Base-by-base conservation (phyloP, 2,329 filamentous ascomycete species). In the Aspergillus novofumigatus region DNA sequence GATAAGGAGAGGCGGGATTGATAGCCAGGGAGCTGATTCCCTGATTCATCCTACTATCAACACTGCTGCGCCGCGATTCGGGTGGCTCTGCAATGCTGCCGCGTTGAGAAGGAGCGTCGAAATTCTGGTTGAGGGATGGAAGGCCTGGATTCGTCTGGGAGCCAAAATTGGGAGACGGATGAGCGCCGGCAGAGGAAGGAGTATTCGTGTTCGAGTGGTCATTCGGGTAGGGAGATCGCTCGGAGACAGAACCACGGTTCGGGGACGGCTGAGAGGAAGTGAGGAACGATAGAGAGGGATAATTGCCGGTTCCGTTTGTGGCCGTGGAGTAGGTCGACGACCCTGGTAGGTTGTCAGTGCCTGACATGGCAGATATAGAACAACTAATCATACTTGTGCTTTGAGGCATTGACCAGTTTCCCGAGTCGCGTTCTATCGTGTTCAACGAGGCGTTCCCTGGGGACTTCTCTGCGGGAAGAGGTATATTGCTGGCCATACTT, bases 111-210 rank as follows among this genome's bases (percentile, higher is more conserved):
- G 74, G 69, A 5, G 78, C 77, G 51, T 86, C 83, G 49, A 81
- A 78, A 59, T 82, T 83, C 63, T 85, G 83, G 53, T 84, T 85
- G 60, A 86, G 80, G 0, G 83, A 83, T 2, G 84, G 83, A 9
- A 86, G 71, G 44, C 77, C 72, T 62, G 75, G 75, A 60, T 66
- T 75, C 32, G 68, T 75, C 61, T 70, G 77, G 62, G 67, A 67
- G 35, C 67, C 62, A 55, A 75, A 76, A 49, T 69, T 72, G 2
- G 75, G 76, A 1, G 73, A 74, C 11, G 73, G 71, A 45, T 77
- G 71, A 11, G 72, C 65, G 21, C 70, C 73, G 1, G 74, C 68
- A 20, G 76, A 74, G 10, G 72, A 72, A 17, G 72, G 69, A 4
- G 65, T 74, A 42, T 61, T 64, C 29, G 62, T 59, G 49, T 59